Percentiles rank a stretch among this genome's conserved stretches.
Conservation (phyloP, 805 yeast genomes). For the Nakazawaea ambrosiae region DNA sequence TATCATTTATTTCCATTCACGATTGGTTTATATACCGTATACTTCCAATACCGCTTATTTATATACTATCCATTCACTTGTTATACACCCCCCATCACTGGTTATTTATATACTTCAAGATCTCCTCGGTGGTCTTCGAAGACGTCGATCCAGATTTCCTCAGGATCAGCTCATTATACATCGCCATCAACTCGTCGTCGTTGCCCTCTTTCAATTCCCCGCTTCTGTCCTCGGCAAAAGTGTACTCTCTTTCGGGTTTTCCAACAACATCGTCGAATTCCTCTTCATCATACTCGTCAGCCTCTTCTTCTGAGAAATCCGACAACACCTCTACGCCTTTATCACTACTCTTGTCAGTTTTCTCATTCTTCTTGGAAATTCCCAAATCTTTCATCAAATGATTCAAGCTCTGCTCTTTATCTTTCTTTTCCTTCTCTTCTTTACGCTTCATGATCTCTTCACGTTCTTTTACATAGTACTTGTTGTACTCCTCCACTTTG, state of each 20-base stretch:
- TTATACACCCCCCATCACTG: slow-evolving; percentile 21
- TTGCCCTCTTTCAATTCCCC: slow-evolving; percentile 51
- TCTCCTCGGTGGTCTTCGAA: slow-evolving; percentile 63
- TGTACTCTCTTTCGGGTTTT: slow-evolving; percentile 53
- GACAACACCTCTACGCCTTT: slow-evolving; percentile 43
- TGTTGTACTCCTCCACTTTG: slow-evolving; percentile 82
- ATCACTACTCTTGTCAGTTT: slow-evolving; percentile 15
- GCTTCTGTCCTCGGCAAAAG: slow-evolving; percentile 56
- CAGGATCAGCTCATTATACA: slow-evolving; percentile 71
- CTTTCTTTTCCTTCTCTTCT: slow-evolving; percentile 63
- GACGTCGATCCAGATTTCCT: slow-evolving; percentile 53
- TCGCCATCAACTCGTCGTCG: slow-evolving; percentile 49
- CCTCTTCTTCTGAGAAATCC: slow-evolving; percentile 45
- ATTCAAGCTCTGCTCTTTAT: slow-evolving; percentile 64
- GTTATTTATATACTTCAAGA: slow-evolving; percentile 50
- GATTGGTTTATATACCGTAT: no score
- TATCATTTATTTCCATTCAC: no score
- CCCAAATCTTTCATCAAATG: slow-evolving; percentile 86
- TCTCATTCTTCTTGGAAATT: slow-evolving; percentile 31
- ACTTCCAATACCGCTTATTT: no score
- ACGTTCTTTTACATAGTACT: slow-evolving; percentile 78
- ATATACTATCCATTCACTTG: no score
- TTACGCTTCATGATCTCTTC: slow-evolving; percentile 73
- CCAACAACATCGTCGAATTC: slow-evolving; percentile 29
- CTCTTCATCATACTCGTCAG: slow-evolving; percentile 37